Evolutionary conservation across 192 early-diverging fungal species (phyloP).

Genomic region (Coemansia sp.): DNA sequence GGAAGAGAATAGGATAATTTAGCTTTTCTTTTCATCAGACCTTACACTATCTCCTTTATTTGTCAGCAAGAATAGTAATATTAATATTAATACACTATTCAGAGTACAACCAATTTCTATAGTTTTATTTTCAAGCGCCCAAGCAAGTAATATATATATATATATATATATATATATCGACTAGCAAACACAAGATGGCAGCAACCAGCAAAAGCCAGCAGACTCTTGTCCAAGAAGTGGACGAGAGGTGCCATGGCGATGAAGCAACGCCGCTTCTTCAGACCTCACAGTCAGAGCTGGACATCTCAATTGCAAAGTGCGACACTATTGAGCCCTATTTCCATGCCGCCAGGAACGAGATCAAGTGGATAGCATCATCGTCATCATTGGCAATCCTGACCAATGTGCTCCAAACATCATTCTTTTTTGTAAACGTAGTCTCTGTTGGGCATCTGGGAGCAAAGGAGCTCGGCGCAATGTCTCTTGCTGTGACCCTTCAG

Average conservation of each 20-base stretch:
- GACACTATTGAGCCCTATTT: constrained; percentile 26
- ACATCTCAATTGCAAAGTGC: constrained; percentile 21
- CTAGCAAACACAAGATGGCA: too few species aligned
- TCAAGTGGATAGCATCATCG: constrained; percentile 31
- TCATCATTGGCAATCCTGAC: constrained; percentile 17
- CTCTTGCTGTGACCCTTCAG: constrained; percentile 7
- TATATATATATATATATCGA: too few species aligned
- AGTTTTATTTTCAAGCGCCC: too few species aligned
- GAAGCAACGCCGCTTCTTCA: constrained; percentile 32
- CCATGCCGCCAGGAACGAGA: constrained; percentile 17
- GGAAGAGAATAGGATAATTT: too few species aligned
- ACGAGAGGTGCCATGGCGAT: neutral
- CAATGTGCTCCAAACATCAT: neutral
- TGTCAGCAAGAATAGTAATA: too few species aligned
- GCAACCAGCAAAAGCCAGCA: neutral
- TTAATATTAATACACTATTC: too few species aligned
- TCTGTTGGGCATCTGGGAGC: too few species aligned
- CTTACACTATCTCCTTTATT: too few species aligned
- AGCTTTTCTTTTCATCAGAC: too few species aligned
- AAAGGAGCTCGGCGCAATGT: constrained; percentile 12
- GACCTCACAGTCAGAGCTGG: constrained; percentile 18
- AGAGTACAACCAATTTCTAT: too few species aligned
- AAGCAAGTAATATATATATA: too few species aligned
- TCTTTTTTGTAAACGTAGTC: constrained; percentile 7
- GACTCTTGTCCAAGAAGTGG: neutral